Conservation (phyloP, 1,139 yeast species). For the Blastobotrys petasosporus region DNA sequence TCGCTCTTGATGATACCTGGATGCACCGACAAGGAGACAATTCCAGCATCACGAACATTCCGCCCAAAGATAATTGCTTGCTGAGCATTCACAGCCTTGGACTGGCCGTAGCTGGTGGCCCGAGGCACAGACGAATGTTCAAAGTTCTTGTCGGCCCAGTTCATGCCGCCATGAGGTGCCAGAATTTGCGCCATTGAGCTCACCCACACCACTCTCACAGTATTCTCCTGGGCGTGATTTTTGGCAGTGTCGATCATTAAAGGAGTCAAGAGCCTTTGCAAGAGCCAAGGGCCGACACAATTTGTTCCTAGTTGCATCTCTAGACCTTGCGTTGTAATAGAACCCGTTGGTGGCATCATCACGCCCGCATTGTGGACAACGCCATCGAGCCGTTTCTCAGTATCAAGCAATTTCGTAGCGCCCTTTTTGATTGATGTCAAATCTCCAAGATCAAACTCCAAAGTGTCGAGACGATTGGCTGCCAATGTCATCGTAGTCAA, state of each 20-base stretch:
- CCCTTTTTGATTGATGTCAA: constrained; percentile 42
- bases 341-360: constrained; percentile 38
- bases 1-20: constrained; percentile 47
- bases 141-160: constrained; percentile 10
- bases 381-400: constrained; percentile 27
- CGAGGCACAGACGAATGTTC: constrained; percentile 1
- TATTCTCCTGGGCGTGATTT: constrained; percentile 6
- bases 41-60: constrained; percentile 33
- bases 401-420: constrained; percentile 31
- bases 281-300: constrained; percentile 45
- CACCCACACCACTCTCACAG: constrained; percentile 42
- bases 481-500: constrained; percentile 37
- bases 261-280: constrained; percentile 44
- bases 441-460: constrained; percentile 41
- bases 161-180: constrained; percentile 25
- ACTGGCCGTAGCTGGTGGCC: constrained; percentile 38
- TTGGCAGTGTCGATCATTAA: constrained; percentile 36
- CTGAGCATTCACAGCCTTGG: constrained; percentile 43
- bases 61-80: constrained; percentile 42
- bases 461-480: constrained; percentile 25
- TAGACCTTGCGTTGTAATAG: constrained; percentile 29
- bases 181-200: constrained; percentile 32
- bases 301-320: constrained; percentile 50
- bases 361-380: constrained; percentile 41
- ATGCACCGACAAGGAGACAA: constrained; percentile 40